phyloP scores from a whole-genome alignment of 148 eudicot genomes.

The Drosera capensis region DNA sequence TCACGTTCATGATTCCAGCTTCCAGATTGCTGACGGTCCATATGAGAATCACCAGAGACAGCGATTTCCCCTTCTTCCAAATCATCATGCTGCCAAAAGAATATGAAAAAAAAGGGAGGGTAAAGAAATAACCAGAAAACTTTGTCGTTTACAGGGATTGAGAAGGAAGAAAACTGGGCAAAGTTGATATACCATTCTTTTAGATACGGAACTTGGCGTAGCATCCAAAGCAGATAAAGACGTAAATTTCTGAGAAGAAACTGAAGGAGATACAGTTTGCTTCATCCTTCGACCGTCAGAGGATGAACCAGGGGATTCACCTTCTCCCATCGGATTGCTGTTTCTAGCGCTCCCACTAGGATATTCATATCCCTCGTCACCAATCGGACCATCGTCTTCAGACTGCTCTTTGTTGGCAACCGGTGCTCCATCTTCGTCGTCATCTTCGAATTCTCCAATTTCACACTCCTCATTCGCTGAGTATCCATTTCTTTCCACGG shows the following conservation, averaged over 20 bases:
- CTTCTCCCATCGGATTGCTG: conserved; percentile 36
- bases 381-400: conserved; percentile 44
- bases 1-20: conserved; percentile 92
- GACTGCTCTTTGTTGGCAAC: conserved; percentile 28
- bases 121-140: conserved; percentile 1
- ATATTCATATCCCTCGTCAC: conserved; percentile 40
- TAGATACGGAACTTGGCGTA: conserved; percentile 67
- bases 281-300: conserved; percentile 47
- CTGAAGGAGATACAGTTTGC: conserved; percentile 43
- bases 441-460: conserved; percentile 64
- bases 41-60: conserved; percentile 70
- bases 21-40: conserved; percentile 87
- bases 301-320: conserved; percentile 78
- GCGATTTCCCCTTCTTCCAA: conserved; percentile 93
- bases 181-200: conserved; percentile 48
- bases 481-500: conserved; percentile 58
- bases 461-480: conserved; percentile 62
- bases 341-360: conserved; percentile 24
- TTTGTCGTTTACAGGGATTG: conserved; percentile 2
- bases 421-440: conserved; percentile 41
- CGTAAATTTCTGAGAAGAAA: conserved; percentile 82
- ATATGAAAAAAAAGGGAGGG: conserved; percentile 10
- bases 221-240: conserved; percentile 88
- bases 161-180: conserved; percentile 2
- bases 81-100: conserved; percentile 50